Percentiles rank a stretch among this genome's conserved stretches.
Evolutionary conservation across 371 early-diverging fungal species (phyloP).

Genomic region (Smittium culicis): DNA sequence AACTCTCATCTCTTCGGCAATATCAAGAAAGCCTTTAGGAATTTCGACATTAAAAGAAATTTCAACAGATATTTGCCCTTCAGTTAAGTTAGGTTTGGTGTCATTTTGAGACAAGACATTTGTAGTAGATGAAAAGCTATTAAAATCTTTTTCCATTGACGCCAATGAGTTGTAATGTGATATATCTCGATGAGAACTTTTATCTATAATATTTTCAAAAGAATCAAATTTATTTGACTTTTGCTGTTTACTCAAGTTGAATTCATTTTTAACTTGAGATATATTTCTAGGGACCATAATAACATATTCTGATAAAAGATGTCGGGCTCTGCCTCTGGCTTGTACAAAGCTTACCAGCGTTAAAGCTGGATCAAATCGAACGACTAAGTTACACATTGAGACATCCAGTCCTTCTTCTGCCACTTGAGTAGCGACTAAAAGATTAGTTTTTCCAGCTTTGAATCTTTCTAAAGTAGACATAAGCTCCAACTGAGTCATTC

Average conservation of each 20-base stretch:
- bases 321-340: conserved; percentile 87
- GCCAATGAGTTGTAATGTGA: conserved; percentile 26
- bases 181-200: conserved; percentile 16
- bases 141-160: conserved; percentile 24
- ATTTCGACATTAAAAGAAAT: not conserved
- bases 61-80: not conserved
- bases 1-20: not conserved
- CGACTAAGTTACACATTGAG: conserved; percentile 81
- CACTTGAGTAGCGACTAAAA: conserved; percentile 85
- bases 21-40: not conserved
- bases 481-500: conserved; percentile 22
- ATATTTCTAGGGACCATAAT: conserved; percentile 49
- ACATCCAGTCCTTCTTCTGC: conserved; percentile 97
- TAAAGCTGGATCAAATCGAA: conserved; percentile 69
- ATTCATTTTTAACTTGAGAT: too few species aligned
- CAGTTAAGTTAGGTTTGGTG: not conserved
- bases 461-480: conserved; percentile 43
- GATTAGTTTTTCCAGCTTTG: conserved; percentile 46
- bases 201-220: not conserved
- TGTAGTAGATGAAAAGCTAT: conserved; percentile 11
- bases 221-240: not conserved
- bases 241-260: not conserved
- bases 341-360: conserved; percentile 71
- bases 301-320: conserved; percentile 53
- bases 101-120: not conserved